Base-by-base conservation (phyloP, 331 rosid genomes). In the Quercus phellos region DNA sequence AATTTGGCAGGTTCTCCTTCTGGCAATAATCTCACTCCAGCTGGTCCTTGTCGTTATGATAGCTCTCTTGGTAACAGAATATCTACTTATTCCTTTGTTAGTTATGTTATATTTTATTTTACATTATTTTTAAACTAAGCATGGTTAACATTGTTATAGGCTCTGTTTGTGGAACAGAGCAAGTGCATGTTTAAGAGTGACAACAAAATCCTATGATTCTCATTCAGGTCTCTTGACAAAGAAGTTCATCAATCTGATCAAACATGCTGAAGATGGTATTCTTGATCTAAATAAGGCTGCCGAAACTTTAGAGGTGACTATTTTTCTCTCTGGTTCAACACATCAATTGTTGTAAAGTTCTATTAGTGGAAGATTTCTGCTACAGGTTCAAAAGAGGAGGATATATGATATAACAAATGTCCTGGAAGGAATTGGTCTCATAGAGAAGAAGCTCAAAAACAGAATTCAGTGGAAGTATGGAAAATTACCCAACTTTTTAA, bases 401-500 rank as follows among this genome's bases (percentile, higher is more conserved):
- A 95, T 95, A 90, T 95, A 95, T 84, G 98, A 95, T 78, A 95
- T 92, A 86, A 95, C 99, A 78, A 92, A 95, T 86, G 99, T 95
- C 78, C 97, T 95, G 35, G 98, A 95, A 89, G 98, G 98, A 88
- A 92, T 95, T 78, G 99, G 99, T 79, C 99, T 95, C 27, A 95
- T 95, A 84, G 99, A 95, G 80, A 95, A 95, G 88, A 94, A 91
- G 85, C 98, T 92, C 68, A 94, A 94, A 85, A 94, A 94, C 80
- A 90, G 98, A 88, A 94, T 94, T 84, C 99, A 94, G 75, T 92
- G 98, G 99, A 94, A 94, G 99, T 94, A 90, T 64, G 97, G 70
- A 35, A 81, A 68, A 68, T 51, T 80, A 81, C 70, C 61, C 3
- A 43, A n/a, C 22, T 35, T 55, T 81, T 75, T 22, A 38, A 46